A percentile compares a stretch with the other conserved stretches of the same genome.
phyloP scores from a whole-genome alignment of 2,329 filamentous ascomycete genomes.

The Thermoascus crustaceus region DNA sequence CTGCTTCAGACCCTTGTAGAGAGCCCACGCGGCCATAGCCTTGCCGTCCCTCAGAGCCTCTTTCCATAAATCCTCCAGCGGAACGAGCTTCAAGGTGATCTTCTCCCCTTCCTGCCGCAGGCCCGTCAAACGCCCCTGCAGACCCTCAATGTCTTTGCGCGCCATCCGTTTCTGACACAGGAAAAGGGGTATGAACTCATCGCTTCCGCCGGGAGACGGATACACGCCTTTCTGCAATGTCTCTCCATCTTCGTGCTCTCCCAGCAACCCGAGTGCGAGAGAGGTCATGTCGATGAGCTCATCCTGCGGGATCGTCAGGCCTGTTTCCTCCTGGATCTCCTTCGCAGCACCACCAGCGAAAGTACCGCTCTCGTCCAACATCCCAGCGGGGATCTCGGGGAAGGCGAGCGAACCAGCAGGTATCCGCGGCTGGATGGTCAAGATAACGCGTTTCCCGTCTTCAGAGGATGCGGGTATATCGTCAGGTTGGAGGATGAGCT shows the following conservation, averaged over 20 bases:
- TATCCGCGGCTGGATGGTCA: constrained; percentile 51
- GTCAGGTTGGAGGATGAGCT: constrained; percentile 49
- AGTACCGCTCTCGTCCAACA: constrained; percentile 49
- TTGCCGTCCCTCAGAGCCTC: constrained; percentile 50
- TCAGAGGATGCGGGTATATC: constrained; percentile 36
- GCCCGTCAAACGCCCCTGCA: constrained; percentile 48
- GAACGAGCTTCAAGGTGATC: constrained; percentile 50
- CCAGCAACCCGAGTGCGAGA: constrained; percentile 32
- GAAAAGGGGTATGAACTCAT: constrained; percentile 53
- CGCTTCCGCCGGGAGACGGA: constrained; percentile 47
- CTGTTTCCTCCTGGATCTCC: constrained; percentile 52
- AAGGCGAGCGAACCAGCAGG: constrained; percentile 49
- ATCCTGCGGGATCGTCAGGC: constrained; percentile 40
- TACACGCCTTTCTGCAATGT: constrained; percentile 46
- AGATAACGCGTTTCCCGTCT: constrained; percentile 40
- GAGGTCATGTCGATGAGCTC: constrained; percentile 49
- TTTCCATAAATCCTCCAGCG: constrained; percentile 45
- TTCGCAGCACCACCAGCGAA: constrained; percentile 49
- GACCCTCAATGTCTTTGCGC: constrained; percentile 39
- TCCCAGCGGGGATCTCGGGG: constrained; percentile 51
- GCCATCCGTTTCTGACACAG: constrained; percentile 47
- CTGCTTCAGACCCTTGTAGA: constrained; percentile 46
- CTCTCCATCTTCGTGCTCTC: constrained; percentile 15
- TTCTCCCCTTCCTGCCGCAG: constrained; percentile 49
- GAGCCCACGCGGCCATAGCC: constrained; percentile 45